Evolutionary conservation across 352 stramenopile genomes (phyloP).

Genomic region (Chrysophaeum taylorii): DNA sequence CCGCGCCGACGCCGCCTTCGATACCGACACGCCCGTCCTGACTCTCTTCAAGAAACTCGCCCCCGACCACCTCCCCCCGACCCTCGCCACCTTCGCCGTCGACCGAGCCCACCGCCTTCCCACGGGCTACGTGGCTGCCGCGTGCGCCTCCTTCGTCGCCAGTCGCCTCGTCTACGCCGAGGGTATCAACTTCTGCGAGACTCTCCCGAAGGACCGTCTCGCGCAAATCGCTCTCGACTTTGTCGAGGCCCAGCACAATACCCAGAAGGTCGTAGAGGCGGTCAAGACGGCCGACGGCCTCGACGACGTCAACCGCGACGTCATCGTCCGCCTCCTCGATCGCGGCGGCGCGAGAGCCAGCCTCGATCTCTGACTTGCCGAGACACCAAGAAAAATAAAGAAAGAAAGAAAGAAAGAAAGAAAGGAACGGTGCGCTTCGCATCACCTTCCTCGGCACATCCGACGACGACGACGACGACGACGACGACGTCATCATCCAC

Average conservation of each 20-base stretch:
- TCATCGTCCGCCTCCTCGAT: constrained; percentile 59
- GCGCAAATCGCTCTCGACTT: constrained; percentile 80
- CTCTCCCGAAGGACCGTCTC: constrained; percentile 74
- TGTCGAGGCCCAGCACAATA: constrained; percentile 50
- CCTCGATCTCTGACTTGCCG: constrained; percentile 6
- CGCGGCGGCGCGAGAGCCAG: constrained; percentile 60
- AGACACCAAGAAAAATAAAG: neutral
- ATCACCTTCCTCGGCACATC: neutral
- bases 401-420: neutral
- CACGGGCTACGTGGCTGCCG: constrained; percentile 87
- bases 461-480: neutral
- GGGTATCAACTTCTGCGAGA: constrained; percentile 84
- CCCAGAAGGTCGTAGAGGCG: constrained; percentile 78
- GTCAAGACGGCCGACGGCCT: constrained; percentile 38
- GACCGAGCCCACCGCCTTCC: constrained; percentile 83
- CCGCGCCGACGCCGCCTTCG: constrained; percentile 49
- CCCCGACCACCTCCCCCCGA: constrained; percentile 78
- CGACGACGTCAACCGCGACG: constrained; percentile 37
- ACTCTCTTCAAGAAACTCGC: constrained; percentile 39
- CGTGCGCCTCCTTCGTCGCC: constrained; percentile 84
- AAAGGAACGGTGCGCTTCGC: neutral
- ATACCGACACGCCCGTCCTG: constrained; percentile 20
- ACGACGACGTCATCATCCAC: neutral
- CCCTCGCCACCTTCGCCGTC: constrained; percentile 80
- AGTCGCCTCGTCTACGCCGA: constrained; percentile 97